Evolutionary conservation across 2,329 filamentous ascomycete genomes (phyloP).

Genomic region (Talaromyces sp.): DNA sequence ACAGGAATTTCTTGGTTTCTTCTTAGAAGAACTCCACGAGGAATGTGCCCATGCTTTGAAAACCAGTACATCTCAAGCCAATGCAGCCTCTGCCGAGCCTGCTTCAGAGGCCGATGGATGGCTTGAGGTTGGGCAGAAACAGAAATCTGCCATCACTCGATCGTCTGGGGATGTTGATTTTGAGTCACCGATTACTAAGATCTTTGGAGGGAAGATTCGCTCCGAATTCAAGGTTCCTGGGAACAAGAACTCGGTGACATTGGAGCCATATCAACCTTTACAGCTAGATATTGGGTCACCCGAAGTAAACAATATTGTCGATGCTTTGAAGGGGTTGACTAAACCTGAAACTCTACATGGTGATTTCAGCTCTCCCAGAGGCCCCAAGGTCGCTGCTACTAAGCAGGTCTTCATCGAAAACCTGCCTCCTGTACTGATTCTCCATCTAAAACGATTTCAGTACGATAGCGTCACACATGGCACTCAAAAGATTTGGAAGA

Average conservation of each 20-base stretch:
- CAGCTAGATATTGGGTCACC: constrained; percentile 90
- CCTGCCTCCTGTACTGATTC: constrained; percentile 82
- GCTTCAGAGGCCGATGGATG: constrained; percentile 61
- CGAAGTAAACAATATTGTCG: constrained; percentile 83
- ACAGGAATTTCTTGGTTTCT: constrained; percentile 90
- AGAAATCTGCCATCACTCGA: constrained; percentile 79
- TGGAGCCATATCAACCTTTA: constrained; percentile 89
- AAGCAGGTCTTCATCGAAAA: constrained; percentile 95
- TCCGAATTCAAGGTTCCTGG: constrained; percentile 86
- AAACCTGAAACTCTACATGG: constrained; percentile 79
- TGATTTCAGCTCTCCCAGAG: constrained; percentile 75
- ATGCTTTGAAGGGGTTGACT: constrained; percentile 81
- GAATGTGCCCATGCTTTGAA: constrained; percentile 80
- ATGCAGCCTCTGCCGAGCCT: constrained; percentile 42
- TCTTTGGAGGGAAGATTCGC: constrained; percentile 86
- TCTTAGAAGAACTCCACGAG: constrained; percentile 88
- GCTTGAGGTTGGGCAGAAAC: constrained; percentile 91
- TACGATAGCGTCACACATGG: constrained; percentile 79
- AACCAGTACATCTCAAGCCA: constrained; percentile 46
- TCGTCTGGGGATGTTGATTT: constrained; percentile 70
- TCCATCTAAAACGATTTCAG: constrained; percentile 96
- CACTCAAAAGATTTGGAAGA: constrained; percentile 98
- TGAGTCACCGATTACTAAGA: constrained; percentile 83
- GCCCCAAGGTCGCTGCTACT: constrained; percentile 71
- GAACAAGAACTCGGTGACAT: constrained; percentile 82